A percentile compares a stretch with the other conserved stretches of the same genome.
Evolutionary conservation across 1,284 basidiomycete species (phyloP).

Genomic region (Hypsizygus ulmarius): DNA sequence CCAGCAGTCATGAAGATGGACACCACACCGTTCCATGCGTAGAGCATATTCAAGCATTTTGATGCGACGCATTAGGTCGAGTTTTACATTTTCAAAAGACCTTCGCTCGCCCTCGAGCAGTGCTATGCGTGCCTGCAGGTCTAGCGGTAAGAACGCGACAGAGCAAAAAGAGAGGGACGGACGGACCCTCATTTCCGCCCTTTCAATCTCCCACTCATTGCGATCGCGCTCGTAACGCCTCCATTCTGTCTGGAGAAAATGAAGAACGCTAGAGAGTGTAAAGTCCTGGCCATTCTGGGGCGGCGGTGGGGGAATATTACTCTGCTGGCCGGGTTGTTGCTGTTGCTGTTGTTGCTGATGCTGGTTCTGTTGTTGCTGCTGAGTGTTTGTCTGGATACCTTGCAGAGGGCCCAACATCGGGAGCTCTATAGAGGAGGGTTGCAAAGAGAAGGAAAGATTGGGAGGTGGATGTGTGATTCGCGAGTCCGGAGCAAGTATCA

Average conservation of each 20-base stretch:
- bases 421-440: constrained; percentile 42
- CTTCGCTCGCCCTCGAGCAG: constrained; percentile 94
- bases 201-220: constrained; percentile 99
- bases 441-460: constrained; percentile 23
- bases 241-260: constrained; percentile 99
- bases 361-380: constrained; percentile 57
- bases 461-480: constrained; percentile 27
- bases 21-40: constrained; percentile 84
- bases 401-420: constrained; percentile 72
- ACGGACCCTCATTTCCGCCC: constrained; percentile 96
- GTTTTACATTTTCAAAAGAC: constrained; percentile 95
- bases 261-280: constrained; percentile 91
- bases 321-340: constrained; percentile 56
- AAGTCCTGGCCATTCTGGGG: constrained; percentile 84
- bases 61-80: constrained; percentile 93
- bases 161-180: constrained; percentile 24
- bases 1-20: constrained; percentile 18
- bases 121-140: constrained; percentile 86
- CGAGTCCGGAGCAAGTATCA: constrained; percentile 18
- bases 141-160: constrained; percentile 23
- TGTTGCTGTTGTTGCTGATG: constrained; percentile 51
- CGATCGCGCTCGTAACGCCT: constrained; percentile 93
- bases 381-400: constrained; percentile 53
- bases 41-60: constrained; percentile 99
- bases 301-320: constrained; percentile 65